These are phyloP conservation scores for Suillus weaverae DNA, from an alignment of 768 basidiomycete genomes.

Conservation along the genomic window DNA sequence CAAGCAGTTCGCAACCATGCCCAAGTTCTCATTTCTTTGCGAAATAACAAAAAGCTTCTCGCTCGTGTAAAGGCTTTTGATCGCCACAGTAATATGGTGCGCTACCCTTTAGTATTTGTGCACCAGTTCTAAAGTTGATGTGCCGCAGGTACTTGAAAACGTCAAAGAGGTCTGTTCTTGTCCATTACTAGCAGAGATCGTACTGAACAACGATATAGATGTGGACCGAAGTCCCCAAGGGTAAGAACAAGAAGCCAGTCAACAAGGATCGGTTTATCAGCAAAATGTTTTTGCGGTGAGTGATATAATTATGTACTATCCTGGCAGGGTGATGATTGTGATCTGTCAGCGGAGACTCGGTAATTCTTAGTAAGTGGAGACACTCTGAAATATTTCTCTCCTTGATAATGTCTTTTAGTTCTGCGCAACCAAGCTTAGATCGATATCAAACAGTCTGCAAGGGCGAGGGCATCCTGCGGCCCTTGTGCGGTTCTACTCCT, in stretches of 20 bases:
- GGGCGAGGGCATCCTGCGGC: not conserved
- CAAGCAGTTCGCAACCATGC: constrained; percentile 97
- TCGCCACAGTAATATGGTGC: constrained; percentile 96
- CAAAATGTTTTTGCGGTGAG: constrained; percentile 95
- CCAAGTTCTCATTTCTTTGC: constrained; percentile 93
- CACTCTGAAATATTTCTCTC: constrained; percentile 15
- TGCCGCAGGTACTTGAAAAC: constrained; percentile 86
- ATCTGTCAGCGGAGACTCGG: constrained; percentile 82
- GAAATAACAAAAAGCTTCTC: constrained; percentile 98
- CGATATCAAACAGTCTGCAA: not conserved
- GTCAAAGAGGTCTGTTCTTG: constrained; percentile 83
- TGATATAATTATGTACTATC: constrained; percentile 11
- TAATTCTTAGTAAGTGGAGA: constrained; percentile 81
- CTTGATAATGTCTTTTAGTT: constrained; percentile 50
- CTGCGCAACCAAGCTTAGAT: constrained; percentile 70
- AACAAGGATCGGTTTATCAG: constrained; percentile 99
- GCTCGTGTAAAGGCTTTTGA: constrained; percentile 98
- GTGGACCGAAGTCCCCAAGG: constrained; percentile 99
- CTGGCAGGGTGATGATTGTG: constrained; percentile 13
- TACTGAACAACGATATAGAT: constrained; percentile 54
- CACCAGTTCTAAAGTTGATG: constrained; percentile 12
- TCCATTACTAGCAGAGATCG: constrained; percentile 4
- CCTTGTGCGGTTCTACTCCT: not conserved
- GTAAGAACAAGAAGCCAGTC: constrained; percentile 97
- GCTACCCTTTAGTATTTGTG: constrained; percentile 24